These are phyloP conservation scores for Russula brevipes DNA, from an alignment of 768 basidiomycete species.

Conservation along the genomic window DNA sequence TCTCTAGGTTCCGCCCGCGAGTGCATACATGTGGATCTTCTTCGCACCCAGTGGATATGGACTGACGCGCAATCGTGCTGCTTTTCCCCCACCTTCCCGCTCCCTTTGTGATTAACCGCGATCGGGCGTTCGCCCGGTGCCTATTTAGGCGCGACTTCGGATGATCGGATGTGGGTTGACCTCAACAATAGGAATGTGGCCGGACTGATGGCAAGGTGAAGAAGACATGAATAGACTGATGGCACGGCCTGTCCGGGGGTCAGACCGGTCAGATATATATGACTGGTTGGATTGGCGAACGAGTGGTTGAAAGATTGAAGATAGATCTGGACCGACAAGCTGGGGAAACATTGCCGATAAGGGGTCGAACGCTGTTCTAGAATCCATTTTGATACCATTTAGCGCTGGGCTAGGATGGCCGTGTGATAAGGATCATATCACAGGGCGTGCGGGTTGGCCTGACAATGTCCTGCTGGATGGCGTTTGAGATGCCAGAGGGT, in stretches of 20 bases:
- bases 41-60: background rate
- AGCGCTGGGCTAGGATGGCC: slow-evolving; percentile 6
- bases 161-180: slow-evolving; percentile 8
- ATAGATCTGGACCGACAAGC: slow-evolving; percentile 9
- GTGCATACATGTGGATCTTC: background rate
- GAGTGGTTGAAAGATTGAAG: slow-evolving; percentile 1
- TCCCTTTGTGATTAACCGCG: slow-evolving; percentile 9
- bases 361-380: slow-evolving; percentile 13
- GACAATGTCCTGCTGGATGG: background rate
- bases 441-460: background rate
- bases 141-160: background rate
- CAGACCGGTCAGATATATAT: background rate
- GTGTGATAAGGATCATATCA: slow-evolving; percentile 17
- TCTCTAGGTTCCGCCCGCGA: background rate
- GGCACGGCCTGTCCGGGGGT: background rate
- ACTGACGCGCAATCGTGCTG: background rate
- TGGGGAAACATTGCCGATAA: background rate
- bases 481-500: background rate
- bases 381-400: slow-evolving; percentile 4
- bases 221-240: background rate
- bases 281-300: background rate
- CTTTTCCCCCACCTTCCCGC: background rate
- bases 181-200: background rate
- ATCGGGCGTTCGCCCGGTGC: background rate
- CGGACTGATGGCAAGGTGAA: background rate